These are phyloP conservation scores for Ustilago shanxiensis DNA, from an alignment of 1,284 basidiomycete species.

Conservation along the genomic window DNA sequence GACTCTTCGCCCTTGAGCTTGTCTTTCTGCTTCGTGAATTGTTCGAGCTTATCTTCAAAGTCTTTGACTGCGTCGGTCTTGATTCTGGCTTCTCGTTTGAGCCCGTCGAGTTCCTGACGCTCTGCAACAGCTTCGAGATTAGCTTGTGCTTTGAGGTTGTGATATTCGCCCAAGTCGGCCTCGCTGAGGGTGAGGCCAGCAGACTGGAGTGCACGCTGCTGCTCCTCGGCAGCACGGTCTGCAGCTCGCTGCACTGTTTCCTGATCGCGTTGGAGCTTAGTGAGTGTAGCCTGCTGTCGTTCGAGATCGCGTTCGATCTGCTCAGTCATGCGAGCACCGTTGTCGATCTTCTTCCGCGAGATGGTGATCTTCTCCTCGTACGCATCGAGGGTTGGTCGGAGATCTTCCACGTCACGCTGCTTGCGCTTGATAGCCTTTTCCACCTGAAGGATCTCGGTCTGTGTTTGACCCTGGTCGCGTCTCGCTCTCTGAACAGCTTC, in stretches of 20 bases:
- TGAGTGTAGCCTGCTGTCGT: constrained; percentile 76
- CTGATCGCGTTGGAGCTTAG: constrained; percentile 78
- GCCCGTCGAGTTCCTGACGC: constrained; percentile 84
- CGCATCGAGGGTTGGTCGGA: constrained; percentile 61
- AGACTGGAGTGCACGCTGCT: constrained; percentile 78
- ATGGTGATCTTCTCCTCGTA: constrained; percentile 89
- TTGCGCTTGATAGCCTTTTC: constrained; percentile 53
- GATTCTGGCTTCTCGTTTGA: constrained; percentile 86
- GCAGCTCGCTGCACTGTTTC: constrained; percentile 75
- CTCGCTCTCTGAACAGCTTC: constrained; percentile 76
- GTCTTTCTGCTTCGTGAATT: constrained; percentile 76
- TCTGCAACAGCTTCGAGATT: constrained; percentile 85
- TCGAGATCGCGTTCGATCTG: constrained; percentile 79
- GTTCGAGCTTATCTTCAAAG: constrained; percentile 76
- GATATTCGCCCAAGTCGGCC: constrained; percentile 88
- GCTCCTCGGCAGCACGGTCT: constrained; percentile 76
- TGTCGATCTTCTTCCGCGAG: constrained; percentile 81
- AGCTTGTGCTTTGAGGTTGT: constrained; percentile 75
- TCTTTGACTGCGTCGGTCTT: constrained; percentile 76
- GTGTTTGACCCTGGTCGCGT: constrained; percentile 45
- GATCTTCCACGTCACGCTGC: constrained; percentile 47
- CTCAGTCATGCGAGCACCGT: constrained; percentile 77
- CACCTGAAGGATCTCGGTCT: constrained; percentile 54
- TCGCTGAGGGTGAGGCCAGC: constrained; percentile 83
- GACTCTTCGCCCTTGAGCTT: constrained; percentile 78